Conservation (phyloP, 768 basidiomycete genomes). For the Hemileccinum impolitum region DNA sequence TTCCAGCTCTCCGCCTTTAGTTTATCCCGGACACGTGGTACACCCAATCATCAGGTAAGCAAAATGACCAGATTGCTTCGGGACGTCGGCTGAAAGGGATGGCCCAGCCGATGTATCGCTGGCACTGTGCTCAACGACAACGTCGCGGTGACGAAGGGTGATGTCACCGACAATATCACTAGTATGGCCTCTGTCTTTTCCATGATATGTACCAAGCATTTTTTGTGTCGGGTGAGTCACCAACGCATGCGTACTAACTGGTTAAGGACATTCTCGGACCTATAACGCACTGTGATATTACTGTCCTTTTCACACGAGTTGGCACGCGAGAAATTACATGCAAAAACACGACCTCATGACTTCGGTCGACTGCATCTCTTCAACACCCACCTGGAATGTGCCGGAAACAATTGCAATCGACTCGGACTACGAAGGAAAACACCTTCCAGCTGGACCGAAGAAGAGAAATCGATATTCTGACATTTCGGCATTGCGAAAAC, state of each 20-base stretch:
- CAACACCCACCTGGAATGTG: too few species aligned
- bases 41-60: constrained; percentile 53
- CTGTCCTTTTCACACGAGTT: too few species aligned
- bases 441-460: too few species aligned
- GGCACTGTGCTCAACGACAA: constrained; percentile 41
- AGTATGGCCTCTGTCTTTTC: constrained; percentile 36
- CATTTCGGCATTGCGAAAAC: too few species aligned
- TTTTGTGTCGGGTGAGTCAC: constrained; percentile 33
- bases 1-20: constrained; percentile 62
- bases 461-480: too few species aligned
- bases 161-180: constrained; percentile 40
- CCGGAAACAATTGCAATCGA: too few species aligned
- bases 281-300: background rate
- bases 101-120: constrained; percentile 33
- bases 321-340: too few species aligned
- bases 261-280: background rate
- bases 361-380: too few species aligned
- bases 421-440: too few species aligned
- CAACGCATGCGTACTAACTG: constrained; percentile 15
- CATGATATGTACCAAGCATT: constrained; percentile 26
- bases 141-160: constrained; percentile 61
- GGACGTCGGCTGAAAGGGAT: constrained; percentile 1
- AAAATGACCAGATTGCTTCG: background rate
- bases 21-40: constrained; percentile 52
- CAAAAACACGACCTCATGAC: too few species aligned